These are phyloP conservation scores for Paramecium sexaurelia DNA, from an alignment of 73 alveolate genomes.

Conservation along the genomic window DNA sequence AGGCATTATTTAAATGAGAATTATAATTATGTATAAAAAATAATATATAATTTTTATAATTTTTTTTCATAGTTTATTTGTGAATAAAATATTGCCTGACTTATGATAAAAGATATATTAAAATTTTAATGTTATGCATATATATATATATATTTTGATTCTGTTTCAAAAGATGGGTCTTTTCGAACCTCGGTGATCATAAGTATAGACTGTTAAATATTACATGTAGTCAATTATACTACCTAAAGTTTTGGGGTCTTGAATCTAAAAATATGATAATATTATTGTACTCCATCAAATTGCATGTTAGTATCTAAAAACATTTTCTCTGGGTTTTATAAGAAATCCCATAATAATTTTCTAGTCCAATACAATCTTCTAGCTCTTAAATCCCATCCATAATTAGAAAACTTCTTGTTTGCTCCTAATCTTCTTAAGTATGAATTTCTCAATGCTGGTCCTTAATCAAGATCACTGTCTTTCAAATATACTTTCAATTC, in stretches of 20 bases:
- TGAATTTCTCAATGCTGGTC: constrained; percentile 44
- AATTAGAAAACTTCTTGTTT: constrained; percentile 21
- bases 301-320: constrained; percentile 51
- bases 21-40: too few species aligned
- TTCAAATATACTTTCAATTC: not conserved
- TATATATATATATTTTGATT: not conserved
- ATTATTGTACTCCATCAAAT: constrained; percentile 11
- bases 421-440: constrained; percentile 45
- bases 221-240: constrained; percentile 10
- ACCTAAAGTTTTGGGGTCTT: constrained; percentile 38
- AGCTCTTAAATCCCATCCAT: constrained; percentile 58
- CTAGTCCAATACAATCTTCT: constrained; percentile 53
- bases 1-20: too few species aligned
- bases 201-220: constrained; percentile 35
- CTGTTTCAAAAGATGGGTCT: constrained; percentile 15
- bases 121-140: constrained; percentile 6
- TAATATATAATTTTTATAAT: not conserved
- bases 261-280: not conserved
- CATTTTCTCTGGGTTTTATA: constrained; percentile 45
- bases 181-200: not conserved
- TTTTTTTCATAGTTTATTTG: not conserved
- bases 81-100: not conserved
- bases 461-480: constrained; percentile 49
- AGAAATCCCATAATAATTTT: constrained; percentile 34
- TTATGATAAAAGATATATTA: not conserved